These are phyloP conservation scores for Aspergillus affinis DNA, from an alignment of 495 filamentous ascomycete species.

Conservation along the genomic window DNA sequence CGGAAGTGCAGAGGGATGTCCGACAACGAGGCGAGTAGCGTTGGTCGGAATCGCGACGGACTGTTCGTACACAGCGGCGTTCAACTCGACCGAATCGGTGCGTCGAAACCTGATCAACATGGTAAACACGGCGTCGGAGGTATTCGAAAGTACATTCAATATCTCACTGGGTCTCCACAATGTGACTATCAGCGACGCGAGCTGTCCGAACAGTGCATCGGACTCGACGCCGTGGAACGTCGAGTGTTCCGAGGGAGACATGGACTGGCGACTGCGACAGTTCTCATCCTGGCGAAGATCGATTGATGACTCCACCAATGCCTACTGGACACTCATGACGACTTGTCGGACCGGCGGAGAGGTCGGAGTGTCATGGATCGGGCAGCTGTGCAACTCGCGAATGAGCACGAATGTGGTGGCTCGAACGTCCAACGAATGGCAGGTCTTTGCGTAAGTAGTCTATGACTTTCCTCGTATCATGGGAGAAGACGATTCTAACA, in stretches of 20 bases:
- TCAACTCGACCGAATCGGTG: slow-evolving; percentile 57
- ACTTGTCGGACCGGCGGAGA: slow-evolving; percentile 75
- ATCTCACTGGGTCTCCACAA: slow-evolving; percentile 82
- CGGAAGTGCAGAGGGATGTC: slow-evolving; percentile 74
- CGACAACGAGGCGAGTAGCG: slow-evolving; percentile 73
- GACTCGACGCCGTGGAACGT: slow-evolving; percentile 72
- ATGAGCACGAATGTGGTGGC: slow-evolving; percentile 82
- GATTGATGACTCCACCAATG: slow-evolving; percentile 62
- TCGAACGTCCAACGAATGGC: slow-evolving; percentile 76
- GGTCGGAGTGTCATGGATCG: slow-evolving; percentile 86
- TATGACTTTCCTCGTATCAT: neutral
- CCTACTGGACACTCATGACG: slow-evolving; percentile 86
- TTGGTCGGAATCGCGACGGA: slow-evolving; percentile 89
- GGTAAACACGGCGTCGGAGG: slow-evolving; percentile 76
- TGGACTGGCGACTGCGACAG: slow-evolving; percentile 71
- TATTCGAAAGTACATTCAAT: slow-evolving; percentile 86
- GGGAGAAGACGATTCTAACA: neutral
- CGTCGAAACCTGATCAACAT: slow-evolving; percentile 68
- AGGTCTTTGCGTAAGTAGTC: slow-evolving; percentile 67
- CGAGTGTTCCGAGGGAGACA: slow-evolving; percentile 56
- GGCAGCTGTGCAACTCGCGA: slow-evolving; percentile 71
- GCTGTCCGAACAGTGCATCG: slow-evolving; percentile 63
- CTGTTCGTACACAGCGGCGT: slow-evolving; percentile 72
- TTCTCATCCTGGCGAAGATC: slow-evolving; percentile 79
- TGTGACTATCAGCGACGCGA: slow-evolving; percentile 64